Percentiles rank a stretch among this genome's conserved stretches.
These are phyloP conservation scores for Colletotrichum falcatum DNA, from an alignment of 2,329 filamentous ascomycete genomes.

Conservation along the genomic window DNA sequence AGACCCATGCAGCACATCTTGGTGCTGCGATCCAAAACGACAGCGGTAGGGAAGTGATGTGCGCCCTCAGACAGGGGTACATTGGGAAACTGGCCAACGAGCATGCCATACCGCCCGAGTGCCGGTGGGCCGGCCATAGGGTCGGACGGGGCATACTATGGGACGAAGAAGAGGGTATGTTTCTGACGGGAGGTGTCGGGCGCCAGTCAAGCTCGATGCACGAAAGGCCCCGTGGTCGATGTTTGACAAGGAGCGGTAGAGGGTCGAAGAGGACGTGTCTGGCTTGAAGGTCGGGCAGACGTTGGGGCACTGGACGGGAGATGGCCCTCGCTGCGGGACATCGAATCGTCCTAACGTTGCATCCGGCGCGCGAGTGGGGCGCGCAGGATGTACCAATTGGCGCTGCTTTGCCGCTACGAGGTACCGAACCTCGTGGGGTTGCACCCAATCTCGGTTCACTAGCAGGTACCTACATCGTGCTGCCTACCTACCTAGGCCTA, in stretches of 20 bases:
- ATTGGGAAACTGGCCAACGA: conserved; percentile 36
- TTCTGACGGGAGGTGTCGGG: conserved; percentile 28
- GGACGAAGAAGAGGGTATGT: conserved; percentile 38
- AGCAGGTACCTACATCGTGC: background rate
- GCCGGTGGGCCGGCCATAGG: conserved; percentile 33
- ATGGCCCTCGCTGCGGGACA: conserved; percentile 30
- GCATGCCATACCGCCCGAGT: conserved; percentile 25
- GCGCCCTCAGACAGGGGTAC: conserved; percentile 38
- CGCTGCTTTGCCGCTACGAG: conserved; percentile 19
- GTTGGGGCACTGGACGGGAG: conserved; percentile 33
- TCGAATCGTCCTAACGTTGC: background rate
- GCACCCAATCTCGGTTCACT: conserved; percentile 26
- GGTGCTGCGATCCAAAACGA: conserved; percentile 37
- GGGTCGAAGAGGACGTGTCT: conserved; percentile 30
- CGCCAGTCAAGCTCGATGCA: conserved; percentile 37
- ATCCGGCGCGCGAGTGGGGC: conserved; percentile 9
- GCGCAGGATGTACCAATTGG: conserved; percentile 1
- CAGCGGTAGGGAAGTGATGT: conserved; percentile 33
- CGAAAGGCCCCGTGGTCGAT: conserved; percentile 20
- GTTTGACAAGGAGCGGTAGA: conserved; percentile 33
- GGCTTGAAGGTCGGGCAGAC: conserved; percentile 12
- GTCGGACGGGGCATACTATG: conserved; percentile 31
- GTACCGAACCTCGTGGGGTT: conserved; percentile 25
- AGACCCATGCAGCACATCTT: conserved; percentile 38
- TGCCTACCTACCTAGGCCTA: no score